Conservation (phyloP, 345 rosid species). For the Aquilaria yunnanensis region DNA sequence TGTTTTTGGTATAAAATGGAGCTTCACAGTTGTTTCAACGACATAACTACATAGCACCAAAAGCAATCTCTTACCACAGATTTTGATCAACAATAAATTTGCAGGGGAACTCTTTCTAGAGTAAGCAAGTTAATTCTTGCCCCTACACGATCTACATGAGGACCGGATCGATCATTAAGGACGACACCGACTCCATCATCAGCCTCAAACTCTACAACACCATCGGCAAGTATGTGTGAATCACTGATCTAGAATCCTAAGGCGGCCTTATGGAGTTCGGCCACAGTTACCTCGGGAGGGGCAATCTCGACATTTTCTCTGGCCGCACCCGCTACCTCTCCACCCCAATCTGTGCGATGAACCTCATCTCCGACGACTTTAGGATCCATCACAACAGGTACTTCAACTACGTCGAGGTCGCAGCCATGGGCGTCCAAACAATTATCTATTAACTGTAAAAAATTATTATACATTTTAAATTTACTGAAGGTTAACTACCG, state of each 20-base stretch:
- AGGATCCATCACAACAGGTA: conserved; percentile 83
- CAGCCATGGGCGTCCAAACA: conserved; percentile 49
- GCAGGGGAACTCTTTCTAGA: too few species aligned
- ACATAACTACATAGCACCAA: too few species aligned
- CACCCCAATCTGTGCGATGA: conserved; percentile 55
- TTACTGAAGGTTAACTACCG: too few species aligned
- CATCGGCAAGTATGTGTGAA: conserved; percentile 33
- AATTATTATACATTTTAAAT: too few species aligned
- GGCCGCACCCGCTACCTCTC: conserved; percentile 56
- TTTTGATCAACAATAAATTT: too few species aligned
- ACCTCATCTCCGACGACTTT: conserved; percentile 69
- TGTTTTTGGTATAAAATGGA: too few species aligned
- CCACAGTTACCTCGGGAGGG: conserved; percentile 80
- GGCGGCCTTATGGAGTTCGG: conserved; percentile 81
- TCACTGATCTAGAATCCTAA: conserved; percentile 55
- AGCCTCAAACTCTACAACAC: conserved; percentile 43
- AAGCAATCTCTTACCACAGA: too few species aligned
- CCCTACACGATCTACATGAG: conserved; percentile 63
- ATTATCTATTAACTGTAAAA: too few species aligned
- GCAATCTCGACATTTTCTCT: conserved; percentile 83
- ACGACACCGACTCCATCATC: conserved; percentile 70
- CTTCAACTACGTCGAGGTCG: conserved; percentile 77
- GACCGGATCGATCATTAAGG: conserved; percentile 81
- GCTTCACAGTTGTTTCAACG: too few species aligned
- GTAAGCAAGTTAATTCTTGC: conserved; percentile 19